Base-by-base conservation (phyloP, 2,329 filamentous ascomycete genomes). In the Clonostachys rhizophaga region DNA sequence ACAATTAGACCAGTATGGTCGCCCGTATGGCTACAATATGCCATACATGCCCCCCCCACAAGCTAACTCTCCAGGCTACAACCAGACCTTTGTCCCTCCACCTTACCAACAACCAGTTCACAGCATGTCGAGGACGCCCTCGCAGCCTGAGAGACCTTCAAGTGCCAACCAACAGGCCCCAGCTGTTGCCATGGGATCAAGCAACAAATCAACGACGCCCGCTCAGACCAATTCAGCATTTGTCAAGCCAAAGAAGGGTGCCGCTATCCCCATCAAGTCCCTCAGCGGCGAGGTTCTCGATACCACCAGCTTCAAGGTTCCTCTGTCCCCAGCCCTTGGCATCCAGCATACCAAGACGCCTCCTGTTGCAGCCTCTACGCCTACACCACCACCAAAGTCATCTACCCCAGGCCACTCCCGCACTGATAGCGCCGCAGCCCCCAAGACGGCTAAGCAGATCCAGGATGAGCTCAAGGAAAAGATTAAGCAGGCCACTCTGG, bases 251-350 rank as follows among this genome's bases (percentile, higher is more conserved):
- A 75, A 74, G 63, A 89, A 86, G 74, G 90, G 81, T 66, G 84
- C 83, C 43, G 84, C 86, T 2, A 87, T 96, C 54, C 76, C 84
- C 43, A 96, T 96, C 74, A 95, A 90, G 75, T 89, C 90, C 59
- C 79, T 86, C 33, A n/a, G 85, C 47, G 91, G 90, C 52, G 89
- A 94, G 61, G 81, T 83, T 33, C 73, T 96, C 12, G 83, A 90
- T 56, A 79, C 75, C 71, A 88, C 72, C 62, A 80, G 69, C 47
- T 69, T 79, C 51, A 82, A 81, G 63, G 65, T 78, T 1, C 79
- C 81, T 5, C 68, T 75, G 3, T 81, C 81, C 3, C 78, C 82
- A 6, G 75, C 76, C 4, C 74, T 79, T 0, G 71, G 72, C 60
- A 69, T 64, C n/a, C 74, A 77, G 45, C 69, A 71, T 48, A 73